phyloP scores from a whole-genome alignment of 225 moss, liverwort and hornwort genomes.

The Neckera pumila region DNA sequence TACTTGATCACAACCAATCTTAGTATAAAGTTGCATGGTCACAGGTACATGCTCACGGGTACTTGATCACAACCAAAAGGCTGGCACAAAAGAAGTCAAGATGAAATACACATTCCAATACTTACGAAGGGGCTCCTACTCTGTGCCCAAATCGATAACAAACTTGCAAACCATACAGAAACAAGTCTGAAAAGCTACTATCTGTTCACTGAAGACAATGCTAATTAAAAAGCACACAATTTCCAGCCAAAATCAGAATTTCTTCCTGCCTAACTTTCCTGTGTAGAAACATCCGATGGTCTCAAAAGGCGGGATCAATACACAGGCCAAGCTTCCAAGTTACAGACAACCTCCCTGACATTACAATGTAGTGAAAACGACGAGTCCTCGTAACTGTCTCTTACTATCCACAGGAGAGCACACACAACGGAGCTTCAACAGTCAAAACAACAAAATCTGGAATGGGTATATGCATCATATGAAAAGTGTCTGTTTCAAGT shows the following conservation, averaged over 20 bases:
- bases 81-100: background rate
- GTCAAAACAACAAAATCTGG: background rate
- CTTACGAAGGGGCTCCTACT: background rate
- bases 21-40: background rate
- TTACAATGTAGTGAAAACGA: background rate
- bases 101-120: background rate
- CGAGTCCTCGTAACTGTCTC: background rate
- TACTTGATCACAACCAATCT: background rate
- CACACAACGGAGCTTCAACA: background rate
- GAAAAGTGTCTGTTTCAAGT: background rate
- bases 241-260: slow-evolving; percentile 1
- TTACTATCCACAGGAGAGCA: too few relatives aligned
- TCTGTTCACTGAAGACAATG: background rate
- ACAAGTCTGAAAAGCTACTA: background rate
- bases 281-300: background rate
- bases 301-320: background rate
- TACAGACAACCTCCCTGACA: background rate
- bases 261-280: background rate
- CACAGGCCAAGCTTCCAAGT: background rate
- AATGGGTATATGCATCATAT: background rate
- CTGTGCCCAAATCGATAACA: background rate
- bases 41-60: background rate
- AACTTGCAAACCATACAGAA: background rate
- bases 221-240: slow-evolving; percentile 3
- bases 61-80: background rate